phyloP scores from a whole-genome alignment of 345 rosid genomes.

The Triadica sebifera region DNA sequence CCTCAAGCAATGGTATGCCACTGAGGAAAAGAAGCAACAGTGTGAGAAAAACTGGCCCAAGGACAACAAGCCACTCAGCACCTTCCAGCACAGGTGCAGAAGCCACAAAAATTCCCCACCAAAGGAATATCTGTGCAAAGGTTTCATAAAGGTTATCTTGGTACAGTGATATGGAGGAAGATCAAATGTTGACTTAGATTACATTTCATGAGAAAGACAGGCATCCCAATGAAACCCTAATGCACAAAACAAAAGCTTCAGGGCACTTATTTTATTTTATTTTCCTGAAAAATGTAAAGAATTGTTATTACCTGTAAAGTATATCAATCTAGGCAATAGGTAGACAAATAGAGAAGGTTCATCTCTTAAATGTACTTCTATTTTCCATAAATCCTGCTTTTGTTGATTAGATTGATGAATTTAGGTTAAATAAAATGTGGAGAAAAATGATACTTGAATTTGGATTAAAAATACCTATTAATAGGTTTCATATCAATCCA shows the following conservation, averaged over 20 bases:
- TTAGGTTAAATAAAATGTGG: too few species aligned
- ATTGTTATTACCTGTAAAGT: not conserved
- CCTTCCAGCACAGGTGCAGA: conserved; percentile 68
- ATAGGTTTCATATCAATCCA: too few species aligned
- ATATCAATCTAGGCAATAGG: not conserved
- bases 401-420: too few species aligned
- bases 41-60: conserved; percentile 82
- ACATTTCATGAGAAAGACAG: not conserved
- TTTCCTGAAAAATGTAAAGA: not conserved
- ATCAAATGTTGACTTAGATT: not conserved
- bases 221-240: not conserved
- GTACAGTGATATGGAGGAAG: not conserved
- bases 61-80: conserved; percentile 76
- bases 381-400: not conserved
- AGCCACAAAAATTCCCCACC: conserved; percentile 91
- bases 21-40: conserved; percentile 79
- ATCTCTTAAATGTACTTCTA: not conserved
- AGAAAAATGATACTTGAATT: too few species aligned
- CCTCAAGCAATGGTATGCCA: conserved; percentile 96
- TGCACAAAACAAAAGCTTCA: not conserved
- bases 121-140: conserved; percentile 59
- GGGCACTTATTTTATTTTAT: not conserved
- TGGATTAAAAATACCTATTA: too few species aligned
- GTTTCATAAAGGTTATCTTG: conserved; percentile 6
- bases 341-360: not conserved